Evolutionary conservation across 768 basidiomycete species (phyloP), one percentile per base, ranked within the genome.

Genomic region (Phlebiopsis gigantea): DNA sequence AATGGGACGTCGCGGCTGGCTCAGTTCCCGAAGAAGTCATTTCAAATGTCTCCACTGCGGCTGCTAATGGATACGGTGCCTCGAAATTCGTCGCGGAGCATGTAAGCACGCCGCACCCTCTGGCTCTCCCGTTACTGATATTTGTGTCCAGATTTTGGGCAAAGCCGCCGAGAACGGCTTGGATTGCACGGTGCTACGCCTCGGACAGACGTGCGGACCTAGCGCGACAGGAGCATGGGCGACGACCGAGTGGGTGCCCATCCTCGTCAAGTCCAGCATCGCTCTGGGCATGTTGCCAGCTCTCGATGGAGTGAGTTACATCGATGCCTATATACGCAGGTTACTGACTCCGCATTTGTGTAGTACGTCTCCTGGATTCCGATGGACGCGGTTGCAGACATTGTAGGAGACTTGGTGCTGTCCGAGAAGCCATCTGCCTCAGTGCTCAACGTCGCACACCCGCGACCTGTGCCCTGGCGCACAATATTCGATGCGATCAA

Each of bases 401-500:
- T 68, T 31, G 61, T 75, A 9, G 31, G 71, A 5, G 74, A 76
- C 55, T 57, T 73, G 10, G 69, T 69, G 1, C 64, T 72, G 34
- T 46, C 61, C 5, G 26, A 34, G 28, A 50, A 63, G 7, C 39
- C 46, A 7, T 67, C 69, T 1, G 54, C 58, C n/a, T 3, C 26
- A 4, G 65, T 65, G 4, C 58, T 73, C 26, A 76, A 77, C 60
- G 46, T 76, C 12, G 73, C 73, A 1, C 73, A 76, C 63, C 75
- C 76, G 1, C 65, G 63, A 7, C 70, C 70, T 5, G 57, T 72
- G 6, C 22, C 64, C 1, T 77, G 73, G 68, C 53, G 57, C 34
- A 21, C 4, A 5, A 21, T 60, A 25, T n/a, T 57, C 2, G 19
- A 49, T 9, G 41, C n/a, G n/a, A 4, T 60, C 10, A 31, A 31